Percentiles rank a stretch among this genome's conserved stretches.
These are phyloP conservation scores for Fusarium keratoplasticum DNA, from an alignment of 2,329 filamentous ascomycete genomes.

Conservation along the genomic window DNA sequence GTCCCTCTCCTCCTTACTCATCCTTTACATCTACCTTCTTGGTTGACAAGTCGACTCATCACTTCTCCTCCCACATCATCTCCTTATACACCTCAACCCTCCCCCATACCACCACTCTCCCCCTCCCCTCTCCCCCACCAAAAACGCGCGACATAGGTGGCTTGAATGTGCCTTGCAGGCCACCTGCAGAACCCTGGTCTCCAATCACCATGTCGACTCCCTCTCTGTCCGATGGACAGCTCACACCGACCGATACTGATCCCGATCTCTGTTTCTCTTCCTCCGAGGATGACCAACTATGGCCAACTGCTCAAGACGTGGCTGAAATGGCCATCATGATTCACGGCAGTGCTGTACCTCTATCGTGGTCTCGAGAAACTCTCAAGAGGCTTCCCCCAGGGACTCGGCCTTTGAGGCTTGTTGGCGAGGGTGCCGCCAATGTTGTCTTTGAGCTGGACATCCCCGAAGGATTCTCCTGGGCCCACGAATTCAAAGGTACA, in stretches of 20 bases:
- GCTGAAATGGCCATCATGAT: conserved; percentile 45
- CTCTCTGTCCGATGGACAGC: conserved; percentile 44
- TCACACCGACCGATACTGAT: conserved; percentile 44
- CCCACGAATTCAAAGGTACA: conserved; percentile 52
- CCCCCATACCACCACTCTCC: conserved; percentile 6
- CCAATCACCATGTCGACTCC: conserved; percentile 43
- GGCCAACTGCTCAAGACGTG: conserved; percentile 44
- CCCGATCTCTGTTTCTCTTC: conserved; percentile 40
- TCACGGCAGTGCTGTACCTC: conserved; percentile 37
- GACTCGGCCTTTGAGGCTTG: conserved; percentile 53
- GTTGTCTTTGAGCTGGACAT: conserved; percentile 74
- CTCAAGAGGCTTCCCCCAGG: conserved; percentile 51
- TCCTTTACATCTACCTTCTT: conserved; percentile 1
- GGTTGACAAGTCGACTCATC: conserved; percentile 17
- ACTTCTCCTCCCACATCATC: conserved; percentile 9
- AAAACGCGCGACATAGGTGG: conserved; percentile 42
- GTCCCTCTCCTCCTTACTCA: not conserved
- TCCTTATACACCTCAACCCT: conserved; percentile 21
- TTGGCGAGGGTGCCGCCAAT: conserved; percentile 81
- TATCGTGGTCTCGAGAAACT: conserved; percentile 40
- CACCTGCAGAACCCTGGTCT: conserved; percentile 41
- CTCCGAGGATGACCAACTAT: conserved; percentile 39
- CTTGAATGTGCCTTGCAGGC: conserved; percentile 44
- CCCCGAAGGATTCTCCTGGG: conserved; percentile 47
- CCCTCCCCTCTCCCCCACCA: conserved; percentile 17